Base-by-base conservation (phyloP, 2,329 filamentous ascomycete species). In the Coccinonectria pachysandricola region DNA sequence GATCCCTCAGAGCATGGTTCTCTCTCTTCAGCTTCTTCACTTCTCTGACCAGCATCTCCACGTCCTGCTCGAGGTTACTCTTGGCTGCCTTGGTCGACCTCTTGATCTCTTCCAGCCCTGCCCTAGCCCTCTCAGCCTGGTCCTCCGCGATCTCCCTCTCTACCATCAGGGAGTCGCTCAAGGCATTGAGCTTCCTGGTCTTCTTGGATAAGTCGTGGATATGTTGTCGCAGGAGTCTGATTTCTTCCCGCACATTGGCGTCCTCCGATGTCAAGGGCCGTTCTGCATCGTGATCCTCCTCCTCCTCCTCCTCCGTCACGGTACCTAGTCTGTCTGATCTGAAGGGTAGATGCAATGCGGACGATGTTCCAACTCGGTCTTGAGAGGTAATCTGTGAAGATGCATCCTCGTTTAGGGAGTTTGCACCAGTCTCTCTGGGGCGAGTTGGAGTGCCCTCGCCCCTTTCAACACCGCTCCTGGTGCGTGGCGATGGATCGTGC, bases 71-170 rank as follows among this genome's bases (percentile, higher is more conserved):
- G 12, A 37, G 37, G 7, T 44, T 38, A 8, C 32, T 40, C 29
- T 45, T 39, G 21, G 34, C 34, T 8, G 39, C 35, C 22, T 34
- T 36, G 27, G 48, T 36, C 15, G 33, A 29, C 11, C 38, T 31
- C 23, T 50, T 46, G 26, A 46, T 44, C 16, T 36, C 42, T 18
- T 32, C 31, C 12, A 44, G 35, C 15, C 35, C 37, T 18, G 39
- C 42, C 13, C 43, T 33, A 9, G 50, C 40, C 10, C 39, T 37
- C 7, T 45, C 39, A 8, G 46, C 41, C 12, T 43, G 45, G 22
- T 49, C 49, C 23, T 53, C 45, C 4, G 47, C 50, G 12, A 49
- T 43, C 24, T 53, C 39, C 27, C 42, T 50, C 23, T 46, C 46
- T 3, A 34, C 39, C 7, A 23, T 32, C 15, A 46, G 37, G n/a